phyloP scores from a whole-genome alignment of 768 basidiomycete genomes.

The Vararia minispora region DNA sequence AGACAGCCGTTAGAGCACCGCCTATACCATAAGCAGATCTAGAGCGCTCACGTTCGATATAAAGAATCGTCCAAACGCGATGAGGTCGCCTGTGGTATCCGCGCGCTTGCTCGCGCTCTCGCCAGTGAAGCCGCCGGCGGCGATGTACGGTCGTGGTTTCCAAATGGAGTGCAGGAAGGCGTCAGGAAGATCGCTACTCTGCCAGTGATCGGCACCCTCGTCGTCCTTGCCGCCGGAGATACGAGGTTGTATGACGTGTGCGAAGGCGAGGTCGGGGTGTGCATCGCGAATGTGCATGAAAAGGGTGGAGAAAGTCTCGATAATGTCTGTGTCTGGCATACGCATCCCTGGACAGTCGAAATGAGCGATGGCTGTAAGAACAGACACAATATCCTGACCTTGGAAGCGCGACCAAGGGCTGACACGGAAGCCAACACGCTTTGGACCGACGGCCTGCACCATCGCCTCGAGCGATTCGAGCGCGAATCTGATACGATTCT shows the following conservation, averaged over 20 bases:
- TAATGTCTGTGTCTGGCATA: too few species aligned
- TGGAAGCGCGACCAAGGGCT: not conserved
- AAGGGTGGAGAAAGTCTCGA: conserved; percentile 1
- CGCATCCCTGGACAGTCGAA: not conserved
- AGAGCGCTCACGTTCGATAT: conserved; percentile 22
- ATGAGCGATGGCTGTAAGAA: conserved; percentile 8
- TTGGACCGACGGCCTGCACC: conserved; percentile 23
- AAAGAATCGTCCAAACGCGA: conserved; percentile 18
- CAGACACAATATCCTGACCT: too few species aligned
- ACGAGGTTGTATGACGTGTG: conserved; percentile 4
- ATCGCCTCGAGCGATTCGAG: conserved; percentile 39
- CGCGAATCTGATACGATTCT: conserved; percentile 45
- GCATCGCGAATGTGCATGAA: conserved; percentile 3
- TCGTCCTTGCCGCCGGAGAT: too few species aligned
- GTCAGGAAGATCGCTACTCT: too few species aligned
- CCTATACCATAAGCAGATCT: too few species aligned
- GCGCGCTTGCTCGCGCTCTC: conserved; percentile 11
- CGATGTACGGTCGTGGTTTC: conserved; percentile 7
- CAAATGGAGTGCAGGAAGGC: conserved; percentile 14
- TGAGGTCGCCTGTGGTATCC: conserved; percentile 11
- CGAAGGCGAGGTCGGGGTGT: conserved; percentile 4
- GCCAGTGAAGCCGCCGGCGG: conserved; percentile 14
- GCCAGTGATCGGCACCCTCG: too few species aligned
- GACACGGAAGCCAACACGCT: conserved; percentile 18
- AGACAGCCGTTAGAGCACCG: too few species aligned